These are phyloP conservation scores for Coemansia sp. DNA, from an alignment of 192 early-diverging fungal species.

Conservation along the genomic window DNA sequence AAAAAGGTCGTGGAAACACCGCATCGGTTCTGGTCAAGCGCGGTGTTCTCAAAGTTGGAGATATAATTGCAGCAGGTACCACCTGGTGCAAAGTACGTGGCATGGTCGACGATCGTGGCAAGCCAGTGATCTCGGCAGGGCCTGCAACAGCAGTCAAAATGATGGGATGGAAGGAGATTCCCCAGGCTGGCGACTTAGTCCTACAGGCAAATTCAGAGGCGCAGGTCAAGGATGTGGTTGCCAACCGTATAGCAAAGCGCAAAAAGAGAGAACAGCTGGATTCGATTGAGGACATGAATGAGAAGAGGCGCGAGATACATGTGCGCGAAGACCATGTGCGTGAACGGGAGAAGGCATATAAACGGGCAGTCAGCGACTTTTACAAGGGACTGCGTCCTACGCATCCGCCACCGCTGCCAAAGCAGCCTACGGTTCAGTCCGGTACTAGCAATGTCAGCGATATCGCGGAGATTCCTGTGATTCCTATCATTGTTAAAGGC, in stretches of 20 bases:
- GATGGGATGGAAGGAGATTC: slow-evolving; percentile 92
- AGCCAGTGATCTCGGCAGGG: slow-evolving; percentile 66
- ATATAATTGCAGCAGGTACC: slow-evolving; percentile 80
- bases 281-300: slow-evolving; percentile 75
- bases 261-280: slow-evolving; percentile 62
- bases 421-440: slow-evolving; percentile 18
- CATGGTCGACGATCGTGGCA: slow-evolving; percentile 79
- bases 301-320: slow-evolving; percentile 59
- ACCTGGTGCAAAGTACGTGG: slow-evolving; percentile 84
- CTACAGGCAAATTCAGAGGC: slow-evolving; percentile 63
- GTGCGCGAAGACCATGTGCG: slow-evolving; percentile 58
- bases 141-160: slow-evolving; percentile 86
- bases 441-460: background rate
- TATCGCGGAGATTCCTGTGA: slow-evolving; percentile 6
- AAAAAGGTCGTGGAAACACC: slow-evolving; percentile 81
- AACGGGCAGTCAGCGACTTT: slow-evolving; percentile 65
- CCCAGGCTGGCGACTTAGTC: slow-evolving; percentile 85
- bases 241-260: slow-evolving; percentile 62
- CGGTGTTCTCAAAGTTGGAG: slow-evolving; percentile 80
- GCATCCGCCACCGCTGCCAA: slow-evolving; percentile 53
- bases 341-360: slow-evolving; percentile 52
- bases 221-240: slow-evolving; percentile 74
- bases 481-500: slow-evolving; percentile 55
- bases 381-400: slow-evolving; percentile 60
- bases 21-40: slow-evolving; percentile 87